Base-by-base conservation (phyloP, 495 filamentous ascomycete species). In the Penicillium goetzii region DNA sequence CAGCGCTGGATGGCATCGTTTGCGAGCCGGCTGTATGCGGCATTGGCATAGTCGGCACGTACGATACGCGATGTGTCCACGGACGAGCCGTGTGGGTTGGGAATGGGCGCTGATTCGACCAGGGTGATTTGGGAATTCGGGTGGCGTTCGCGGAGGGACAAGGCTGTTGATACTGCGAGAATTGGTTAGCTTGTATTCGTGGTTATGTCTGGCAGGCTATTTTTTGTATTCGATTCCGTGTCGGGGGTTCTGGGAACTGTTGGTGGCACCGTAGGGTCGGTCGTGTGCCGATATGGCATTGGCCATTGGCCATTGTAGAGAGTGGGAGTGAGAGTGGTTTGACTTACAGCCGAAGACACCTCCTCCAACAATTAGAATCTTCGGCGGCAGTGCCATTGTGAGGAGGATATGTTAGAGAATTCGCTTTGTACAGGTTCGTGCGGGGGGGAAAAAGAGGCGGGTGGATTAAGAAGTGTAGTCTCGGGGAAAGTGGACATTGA, bases 1-100 rank as follows among this genome's bases (percentile, higher is more conserved):
- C 94, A 98, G 70, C 80, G 77, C 21, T 74, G 68, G 56, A 90
- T 89, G 5, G 92, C 93, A 8, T 81, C 73, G 1, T 84, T 77
- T 7, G 86, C 90, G 50, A 97, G 87, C 10, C 78, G 73, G 12
- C 90, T 82, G 73, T 97, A 97, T 2, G 83, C 84, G 3, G 84
- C 76, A 71, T 91, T 83, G 3, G 87, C 82, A 72, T 97, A 97
- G 79, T 97, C 93, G 40, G 92, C 80, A 28, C 93, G 84, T 61
- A 97, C 82, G 68, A 93, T 91, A 55, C 90, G 88, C 21, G 89
- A 91, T 43, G 82, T 84, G 79, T 94, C 92, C 67, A 91, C 84
- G 55, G 86, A 90, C 30, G 90, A 84, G 60, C 86, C 86, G 66
- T 93, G 85, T 4, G 85, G 85, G 61, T 89, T 83, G 28, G 89